Evolutionary conservation across 495 filamentous ascomycete genomes (phyloP).

Genomic region (Penicillium egyptiacum): DNA sequence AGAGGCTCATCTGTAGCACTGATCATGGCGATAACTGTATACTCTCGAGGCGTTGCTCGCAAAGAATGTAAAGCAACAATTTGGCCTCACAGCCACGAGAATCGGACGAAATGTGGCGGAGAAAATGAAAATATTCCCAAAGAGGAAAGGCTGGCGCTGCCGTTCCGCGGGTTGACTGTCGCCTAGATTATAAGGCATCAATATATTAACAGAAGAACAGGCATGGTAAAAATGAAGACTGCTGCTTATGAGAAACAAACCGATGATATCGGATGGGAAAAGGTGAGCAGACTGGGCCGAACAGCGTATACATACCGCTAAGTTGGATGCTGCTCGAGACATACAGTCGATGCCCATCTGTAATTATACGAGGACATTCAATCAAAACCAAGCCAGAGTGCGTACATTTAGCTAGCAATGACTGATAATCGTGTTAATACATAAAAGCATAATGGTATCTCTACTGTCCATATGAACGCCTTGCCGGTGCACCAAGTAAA

Average conservation of each 20-base stretch:
- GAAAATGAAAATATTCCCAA: slow-evolving; percentile 45
- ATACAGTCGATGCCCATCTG: background rate
- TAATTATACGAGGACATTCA: background rate
- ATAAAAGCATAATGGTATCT: slow-evolving; percentile 18
- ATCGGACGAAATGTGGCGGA: slow-evolving; percentile 11
- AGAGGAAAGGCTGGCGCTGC: slow-evolving; percentile 38
- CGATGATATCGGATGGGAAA: too few species aligned
- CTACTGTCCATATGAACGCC: slow-evolving; percentile 17
- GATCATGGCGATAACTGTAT: slow-evolving; percentile 36
- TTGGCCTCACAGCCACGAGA: slow-evolving; percentile 8
- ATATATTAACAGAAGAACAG: background rate
- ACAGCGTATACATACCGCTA: too few species aligned
- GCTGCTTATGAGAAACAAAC: too few species aligned
- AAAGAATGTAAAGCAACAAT: background rate
- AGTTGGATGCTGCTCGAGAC: too few species aligned
- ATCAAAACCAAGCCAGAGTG: slow-evolving; percentile 1
- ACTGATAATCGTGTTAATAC: background rate
- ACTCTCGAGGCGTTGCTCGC: background rate
- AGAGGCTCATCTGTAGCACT: slow-evolving; percentile 44
- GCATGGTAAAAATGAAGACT: too few species aligned
- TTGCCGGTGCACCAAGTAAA: slow-evolving; percentile 3
- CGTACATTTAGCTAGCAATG: slow-evolving; percentile 3
- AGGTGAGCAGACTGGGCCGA: too few species aligned
- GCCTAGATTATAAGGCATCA: slow-evolving; percentile 15
- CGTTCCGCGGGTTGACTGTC: slow-evolving; percentile 34